phyloP scores from a whole-genome alignment of 345 rosid species.

The Lepidium didymum region DNA sequence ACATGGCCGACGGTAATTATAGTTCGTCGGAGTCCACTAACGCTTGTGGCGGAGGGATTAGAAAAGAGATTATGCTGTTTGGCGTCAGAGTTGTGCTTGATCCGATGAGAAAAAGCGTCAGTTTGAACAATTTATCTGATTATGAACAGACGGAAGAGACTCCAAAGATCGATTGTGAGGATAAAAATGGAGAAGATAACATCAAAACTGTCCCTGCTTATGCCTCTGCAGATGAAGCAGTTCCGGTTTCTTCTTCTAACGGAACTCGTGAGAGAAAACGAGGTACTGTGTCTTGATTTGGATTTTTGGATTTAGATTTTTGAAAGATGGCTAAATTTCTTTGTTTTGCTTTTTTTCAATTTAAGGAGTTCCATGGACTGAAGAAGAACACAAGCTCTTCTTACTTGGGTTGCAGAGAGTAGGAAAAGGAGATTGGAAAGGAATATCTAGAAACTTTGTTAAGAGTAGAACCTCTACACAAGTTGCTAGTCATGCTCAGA shows the following conservation, averaged over 20 bases:
- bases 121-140: too few relatives aligned
- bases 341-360: not conserved
- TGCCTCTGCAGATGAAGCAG: conserved; percentile 75
- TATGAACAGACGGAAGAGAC: too few relatives aligned
- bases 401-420: conserved; percentile 74
- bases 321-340: not conserved
- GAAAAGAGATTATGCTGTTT: conserved; percentile 63
- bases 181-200: too few relatives aligned
- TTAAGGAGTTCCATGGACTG: conserved; percentile 96
- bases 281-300: conserved; percentile 34
- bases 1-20: conserved; percentile 15
- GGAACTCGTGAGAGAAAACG: conserved; percentile 68
- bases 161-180: too few relatives aligned
- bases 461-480: conserved; percentile 87
- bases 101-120: too few relatives aligned
- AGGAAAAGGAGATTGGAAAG: conserved; percentile 96
- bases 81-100: too few relatives aligned
- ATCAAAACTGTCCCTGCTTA: conserved; percentile 43
- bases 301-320: not conserved
- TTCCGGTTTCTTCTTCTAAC: conserved; percentile 38
- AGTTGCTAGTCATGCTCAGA: too few relatives aligned
- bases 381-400: conserved; percentile 89
- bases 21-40: conserved; percentile 28
- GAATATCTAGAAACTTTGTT: conserved; percentile 81
- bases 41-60: conserved; percentile 11